A percentile compares a stretch with the other conserved stretches of the same genome.
These are phyloP conservation scores for Rhodotorula sp. DNA, from an alignment of 1,284 basidiomycete genomes.

Conservation along the genomic window DNA sequence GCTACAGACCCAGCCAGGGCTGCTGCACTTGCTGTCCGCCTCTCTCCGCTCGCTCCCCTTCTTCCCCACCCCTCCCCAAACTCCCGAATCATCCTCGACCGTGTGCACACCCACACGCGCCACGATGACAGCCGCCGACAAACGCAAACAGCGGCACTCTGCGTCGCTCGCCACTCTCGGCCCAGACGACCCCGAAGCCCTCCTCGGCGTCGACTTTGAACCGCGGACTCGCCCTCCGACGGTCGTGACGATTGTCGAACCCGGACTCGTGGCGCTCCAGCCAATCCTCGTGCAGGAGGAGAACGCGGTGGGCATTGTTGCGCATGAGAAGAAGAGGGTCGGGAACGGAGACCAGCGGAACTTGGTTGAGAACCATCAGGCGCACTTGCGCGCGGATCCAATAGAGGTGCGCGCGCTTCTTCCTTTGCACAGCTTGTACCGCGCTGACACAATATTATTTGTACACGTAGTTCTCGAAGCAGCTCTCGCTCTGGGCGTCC, in stretches of 20 bases:
- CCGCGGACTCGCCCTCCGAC: slow-evolving; percentile 16
- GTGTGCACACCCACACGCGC: too few species aligned
- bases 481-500: slow-evolving; percentile 30
- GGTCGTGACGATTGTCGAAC: slow-evolving; percentile 6
- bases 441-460: too few species aligned
- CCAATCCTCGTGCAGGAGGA: slow-evolving; percentile 1
- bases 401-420: slow-evolving; percentile 25
- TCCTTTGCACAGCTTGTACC: neutral
- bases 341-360: slow-evolving; percentile 22
- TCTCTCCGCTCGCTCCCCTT: too few species aligned
- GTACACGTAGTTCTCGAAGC: slow-evolving; percentile 29
- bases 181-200: slow-evolving; percentile 28
- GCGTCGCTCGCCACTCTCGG: slow-evolving; percentile 6
- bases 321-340: neutral
- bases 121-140: slow-evolving; percentile 1
- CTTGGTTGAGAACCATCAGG: slow-evolving; percentile 20
- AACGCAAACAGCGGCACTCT: neutral
- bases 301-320: neutral
- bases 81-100: neutral
- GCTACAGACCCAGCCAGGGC: too few species aligned
- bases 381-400: slow-evolving; percentile 26
- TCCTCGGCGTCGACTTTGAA: slow-evolving; percentile 20
- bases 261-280: slow-evolving; percentile 13
- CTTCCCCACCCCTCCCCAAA: neutral
- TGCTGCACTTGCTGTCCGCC: too few species aligned